Base-by-base conservation (phyloP, 1,139 yeast species). In the Blastobotrys arbuscula region DNA sequence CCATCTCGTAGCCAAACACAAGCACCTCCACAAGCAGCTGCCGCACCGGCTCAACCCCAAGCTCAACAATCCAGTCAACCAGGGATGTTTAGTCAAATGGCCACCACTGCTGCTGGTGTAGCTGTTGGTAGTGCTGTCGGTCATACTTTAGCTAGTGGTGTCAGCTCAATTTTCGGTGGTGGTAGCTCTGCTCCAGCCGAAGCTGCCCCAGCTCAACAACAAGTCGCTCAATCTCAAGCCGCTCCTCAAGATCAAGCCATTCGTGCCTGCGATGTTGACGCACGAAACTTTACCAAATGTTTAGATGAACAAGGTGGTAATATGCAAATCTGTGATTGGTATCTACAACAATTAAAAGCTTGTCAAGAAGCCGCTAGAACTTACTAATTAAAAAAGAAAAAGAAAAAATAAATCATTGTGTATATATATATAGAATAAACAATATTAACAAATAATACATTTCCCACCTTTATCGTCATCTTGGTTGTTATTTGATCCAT, bases 51-150 rank as follows among this genome's bases (percentile, higher is more conserved):
- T 45, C 55, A 59, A 34, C 55, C 59, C 53, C 71, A 71, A 50
- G 66, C 72, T 30, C 64, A 67, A 34, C 72, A 73, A 47, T 78
- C 71, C 52, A 75, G 76, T 48, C 86, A 81, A 66, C 97, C 98
- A 47, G 97, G 97, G 60, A 65, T 92, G 67, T 90, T 92, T 64
- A 86, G 94, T 53, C 96, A 92, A 72, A 92, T 92, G 97, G 97
- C 97, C 30, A 77, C 95, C 41, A 92, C 98, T 49, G 98, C 98
- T 53, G 98, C 97, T 48, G 98, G 98, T 79, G 98, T 92, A 35
- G 98, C 97, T 47, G 97, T 92, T 51, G 98, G 98, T 63, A 86
- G 96, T 50, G 83, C 97, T 55, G 82, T 90, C 53, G 98, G 98
- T 53, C 98, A 92, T 76, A 88, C 97, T 45, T 61, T 92, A 54